These are phyloP conservation scores for Debaryomyces castellii DNA, from an alignment of 805 yeast genomes.

Conservation along the genomic window DNA sequence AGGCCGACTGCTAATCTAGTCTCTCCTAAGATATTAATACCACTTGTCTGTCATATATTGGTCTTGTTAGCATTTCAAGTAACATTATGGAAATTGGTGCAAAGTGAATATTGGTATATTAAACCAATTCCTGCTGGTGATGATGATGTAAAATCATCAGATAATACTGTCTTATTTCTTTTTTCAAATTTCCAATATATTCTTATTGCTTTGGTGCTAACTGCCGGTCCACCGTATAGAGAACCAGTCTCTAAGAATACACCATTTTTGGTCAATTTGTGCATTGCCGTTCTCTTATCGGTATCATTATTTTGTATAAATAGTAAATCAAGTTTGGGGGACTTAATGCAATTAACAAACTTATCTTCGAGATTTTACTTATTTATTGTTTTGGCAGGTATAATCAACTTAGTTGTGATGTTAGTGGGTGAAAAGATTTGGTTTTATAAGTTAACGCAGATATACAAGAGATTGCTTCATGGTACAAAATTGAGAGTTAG, in stretches of 20 bases:
- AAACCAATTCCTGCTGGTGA: constrained; percentile 80
- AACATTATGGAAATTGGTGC: constrained; percentile 60
- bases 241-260: constrained; percentile 64
- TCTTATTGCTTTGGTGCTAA: constrained; percentile 74
- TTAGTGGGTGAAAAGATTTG: constrained; percentile 44
- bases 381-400: constrained; percentile 46
- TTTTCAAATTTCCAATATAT: constrained; percentile 88
- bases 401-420: constrained; percentile 50
- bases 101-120: constrained; percentile 69
- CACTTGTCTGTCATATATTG: constrained; percentile 75
- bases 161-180: constrained; percentile 82
- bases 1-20: constrained; percentile 94
- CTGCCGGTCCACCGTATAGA: constrained; percentile 93
- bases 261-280: constrained; percentile 70
- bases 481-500: constrained; percentile 22
- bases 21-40: constrained; percentile 81
- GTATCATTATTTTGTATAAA: constrained; percentile 52
- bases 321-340: constrained; percentile 56
- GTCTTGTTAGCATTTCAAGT: constrained; percentile 66
- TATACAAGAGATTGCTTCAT: constrained; percentile 35
- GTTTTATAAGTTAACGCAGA: constrained; percentile 40
- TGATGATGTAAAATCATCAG: constrained; percentile 79
- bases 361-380: constrained; percentile 51
- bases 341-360: constrained; percentile 72
- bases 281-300: constrained; percentile 50